A percentile compares a stretch with the other conserved stretches of the same genome.
Conservation (phyloP, 2,329 filamentous ascomycete genomes). For the Colletotrichum coccodes region DNA sequence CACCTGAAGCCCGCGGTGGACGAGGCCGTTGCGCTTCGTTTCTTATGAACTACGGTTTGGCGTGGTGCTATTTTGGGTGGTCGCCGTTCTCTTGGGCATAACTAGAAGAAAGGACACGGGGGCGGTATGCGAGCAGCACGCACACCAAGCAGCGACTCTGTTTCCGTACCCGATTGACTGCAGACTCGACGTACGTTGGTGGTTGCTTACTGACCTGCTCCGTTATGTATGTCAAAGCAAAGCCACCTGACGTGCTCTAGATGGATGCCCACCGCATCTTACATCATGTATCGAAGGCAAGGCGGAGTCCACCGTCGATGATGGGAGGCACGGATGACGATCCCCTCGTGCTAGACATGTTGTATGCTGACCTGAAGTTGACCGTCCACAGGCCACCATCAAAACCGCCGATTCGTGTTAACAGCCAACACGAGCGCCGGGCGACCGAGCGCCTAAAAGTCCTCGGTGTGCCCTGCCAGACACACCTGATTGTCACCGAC, state of each 20-base stretch:
- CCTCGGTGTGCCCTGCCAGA: neutral
- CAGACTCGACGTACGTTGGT: neutral
- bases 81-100: neutral
- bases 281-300: slow-evolving; percentile 3
- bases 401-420: neutral
- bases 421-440: neutral
- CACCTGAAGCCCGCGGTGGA: neutral
- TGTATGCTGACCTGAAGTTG: slow-evolving; percentile 22
- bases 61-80: slow-evolving; percentile 4
- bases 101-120: neutral
- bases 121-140: neutral
- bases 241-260: slow-evolving; percentile 10
- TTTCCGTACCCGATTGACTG: neutral
- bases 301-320: neutral
- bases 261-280: slow-evolving; percentile 16
- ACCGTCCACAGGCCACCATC: neutral
- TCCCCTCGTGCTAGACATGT: neutral
- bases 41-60: neutral
- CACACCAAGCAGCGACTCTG: neutral
- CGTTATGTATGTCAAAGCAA: slow-evolving; percentile 14
- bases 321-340: slow-evolving; percentile 18
- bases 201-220: neutral
- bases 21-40: neutral
- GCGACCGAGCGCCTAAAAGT: neutral
- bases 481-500: slow-evolving; percentile 7